Evolutionary conservation across 352 stramenopile species (phyloP).

Genomic region (Phytophthora pini): DNA sequence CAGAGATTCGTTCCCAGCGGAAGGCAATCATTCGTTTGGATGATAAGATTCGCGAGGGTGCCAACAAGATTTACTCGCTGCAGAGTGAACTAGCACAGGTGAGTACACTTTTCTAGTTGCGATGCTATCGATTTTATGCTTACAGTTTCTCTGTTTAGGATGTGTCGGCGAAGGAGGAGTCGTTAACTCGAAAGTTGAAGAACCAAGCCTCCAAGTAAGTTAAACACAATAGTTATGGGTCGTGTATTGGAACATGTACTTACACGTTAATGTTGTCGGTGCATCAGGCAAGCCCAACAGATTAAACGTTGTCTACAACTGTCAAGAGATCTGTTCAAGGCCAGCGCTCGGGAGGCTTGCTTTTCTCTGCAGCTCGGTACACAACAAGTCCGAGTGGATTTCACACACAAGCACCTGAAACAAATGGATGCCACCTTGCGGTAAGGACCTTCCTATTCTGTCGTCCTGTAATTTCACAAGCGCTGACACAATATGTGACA

Average conservation of each 20-base stretch:
- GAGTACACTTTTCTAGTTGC: conserved; percentile 2
- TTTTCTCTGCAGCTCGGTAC: conserved; percentile 63
- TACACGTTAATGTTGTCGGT: conserved; percentile 6
- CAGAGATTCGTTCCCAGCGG: conserved; percentile 73
- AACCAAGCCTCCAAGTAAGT: conserved; percentile 68
- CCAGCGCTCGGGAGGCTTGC: conserved; percentile 59
- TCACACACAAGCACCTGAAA: conserved; percentile 65
- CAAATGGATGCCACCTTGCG: conserved; percentile 57
- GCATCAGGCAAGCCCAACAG: conserved; percentile 67
- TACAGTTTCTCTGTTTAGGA: conserved; percentile 46
- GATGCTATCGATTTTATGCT: background rate
- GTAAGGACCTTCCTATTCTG: conserved; percentile 24
- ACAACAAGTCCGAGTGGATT: conserved; percentile 76
- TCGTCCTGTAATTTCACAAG: background rate
- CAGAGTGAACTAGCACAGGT: conserved; percentile 78
- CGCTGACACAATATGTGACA: conserved; percentile 22
- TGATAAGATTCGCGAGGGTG: conserved; percentile 74
- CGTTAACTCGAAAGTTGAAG: conserved; percentile 77
- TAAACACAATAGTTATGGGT: background rate
- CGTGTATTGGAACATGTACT: conserved; percentile 4
- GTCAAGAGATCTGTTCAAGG: conserved; percentile 55
- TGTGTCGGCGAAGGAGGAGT: conserved; percentile 78
- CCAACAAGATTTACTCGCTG: conserved; percentile 76
- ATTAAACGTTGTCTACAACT: conserved; percentile 66
- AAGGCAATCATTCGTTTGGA: conserved; percentile 76